phyloP scores from a whole-genome alignment of 2,329 filamentous ascomycete genomes.

The Nemania sp. region DNA sequence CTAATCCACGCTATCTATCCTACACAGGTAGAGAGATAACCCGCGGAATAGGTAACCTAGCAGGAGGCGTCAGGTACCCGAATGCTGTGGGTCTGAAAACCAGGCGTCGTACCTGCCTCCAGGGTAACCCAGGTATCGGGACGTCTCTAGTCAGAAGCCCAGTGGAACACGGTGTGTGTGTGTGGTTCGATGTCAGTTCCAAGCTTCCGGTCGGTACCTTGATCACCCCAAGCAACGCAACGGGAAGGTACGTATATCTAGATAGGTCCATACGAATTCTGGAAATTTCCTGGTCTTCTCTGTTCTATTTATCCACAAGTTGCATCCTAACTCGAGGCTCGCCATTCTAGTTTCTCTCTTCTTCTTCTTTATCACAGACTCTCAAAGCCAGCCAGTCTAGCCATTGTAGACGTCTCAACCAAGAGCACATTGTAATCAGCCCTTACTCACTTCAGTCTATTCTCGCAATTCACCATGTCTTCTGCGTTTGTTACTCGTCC shows the following conservation, averaged over 20 bases:
- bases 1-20: not conserved
- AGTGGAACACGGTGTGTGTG: not conserved
- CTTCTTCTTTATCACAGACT: not conserved
- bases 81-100: slow-evolving; percentile 10
- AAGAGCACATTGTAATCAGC: not conserved
- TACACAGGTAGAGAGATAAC: too few relatives aligned
- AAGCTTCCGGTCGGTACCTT: not conserved
- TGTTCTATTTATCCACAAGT: not conserved
- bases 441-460: not conserved
- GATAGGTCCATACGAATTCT: not conserved
- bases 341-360: not conserved
- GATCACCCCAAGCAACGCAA: slow-evolving; percentile 18
- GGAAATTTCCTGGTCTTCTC: slow-evolving; percentile 15
- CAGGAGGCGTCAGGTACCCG: not conserved
- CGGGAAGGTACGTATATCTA: slow-evolving; percentile 12
- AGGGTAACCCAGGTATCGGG: not conserved
- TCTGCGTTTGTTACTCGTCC: slow-evolving; percentile 61
- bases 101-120: not conserved
- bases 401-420: not conserved
- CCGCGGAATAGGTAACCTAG: too few relatives aligned
- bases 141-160: not conserved
- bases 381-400: not conserved
- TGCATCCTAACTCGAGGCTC: not conserved
- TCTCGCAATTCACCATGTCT: slow-evolving; percentile 53
- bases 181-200: not conserved